Evolutionary conservation across 2,329 filamentous ascomycete species (phyloP), one percentile per base, ranked within the genome.

Genomic region (Fusarium protoensiforme): DNA sequence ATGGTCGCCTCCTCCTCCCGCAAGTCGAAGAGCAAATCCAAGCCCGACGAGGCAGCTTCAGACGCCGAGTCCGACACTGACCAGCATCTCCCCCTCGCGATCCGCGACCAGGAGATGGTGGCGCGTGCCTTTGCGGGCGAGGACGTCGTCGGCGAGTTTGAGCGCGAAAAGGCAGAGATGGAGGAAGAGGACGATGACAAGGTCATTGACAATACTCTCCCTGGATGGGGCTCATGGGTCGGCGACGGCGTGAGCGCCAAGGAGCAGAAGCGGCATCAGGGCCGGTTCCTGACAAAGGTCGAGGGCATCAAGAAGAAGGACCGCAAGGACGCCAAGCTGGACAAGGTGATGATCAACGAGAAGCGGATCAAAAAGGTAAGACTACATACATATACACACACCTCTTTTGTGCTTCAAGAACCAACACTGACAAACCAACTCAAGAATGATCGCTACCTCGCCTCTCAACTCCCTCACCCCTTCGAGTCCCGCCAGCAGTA

Each of bases 141-240:
- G 54, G 93, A 98, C 80, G 94, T 97, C 2, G 91, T 93, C 10
- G 90, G 89, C 53, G 92, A 95, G 41, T 99, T 98, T 79, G 89
- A 90, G 65, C 87, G 87, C 39, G 95, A 98, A 80, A 98, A 98
- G 84, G 88, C 87, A 18, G 89, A 90, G 58, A 86, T 89, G 1
- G 89, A 91, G 20, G 88, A 90, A 33, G 93, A 94, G 20, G 95
- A 98, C 81, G 94, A 93, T 75, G 93, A 97, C 79, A 93, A 96
- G 82, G 85, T 94, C 64, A 84, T 95, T 33, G 94, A 96, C 80
- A 93, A 92, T 74, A 93, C 93, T n/a, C 87, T 99, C 7, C 95
- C 95, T 1, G 96, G 96, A 53, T 99, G 96, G 96, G 96, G 96
- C 73, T 92, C 88, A 78, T 98, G 96, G 96, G 89, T 93, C 7